Conservation (phyloP, 164 flowering plant species). For the Akebia trifoliata region DNA sequence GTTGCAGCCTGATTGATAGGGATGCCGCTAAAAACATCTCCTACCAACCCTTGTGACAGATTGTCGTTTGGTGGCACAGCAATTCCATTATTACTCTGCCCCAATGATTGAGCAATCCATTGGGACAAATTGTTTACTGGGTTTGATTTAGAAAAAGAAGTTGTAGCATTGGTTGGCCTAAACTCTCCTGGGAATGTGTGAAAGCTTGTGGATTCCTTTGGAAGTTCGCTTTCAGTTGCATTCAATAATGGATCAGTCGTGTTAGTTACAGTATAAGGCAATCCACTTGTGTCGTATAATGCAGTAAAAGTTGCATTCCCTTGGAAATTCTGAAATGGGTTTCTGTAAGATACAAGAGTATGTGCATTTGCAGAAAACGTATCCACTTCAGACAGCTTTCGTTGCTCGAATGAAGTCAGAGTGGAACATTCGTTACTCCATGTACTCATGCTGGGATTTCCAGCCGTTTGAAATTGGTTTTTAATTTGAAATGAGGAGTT, state of each 20-base stretch:
- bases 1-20: conserved; percentile 20
- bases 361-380: conserved; percentile 15
- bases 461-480: conserved; percentile 13
- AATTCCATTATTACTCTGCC: conserved; percentile 17
- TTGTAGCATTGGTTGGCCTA: conserved; percentile 12
- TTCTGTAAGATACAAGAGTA: conserved; percentile 10
- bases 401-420: conserved; percentile 33
- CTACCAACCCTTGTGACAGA: conserved; percentile 18
- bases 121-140: conserved; percentile 29
- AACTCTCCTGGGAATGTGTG: conserved; percentile 17
- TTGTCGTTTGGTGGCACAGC: conserved; percentile 14
- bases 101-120: conserved; percentile 32
- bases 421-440: conserved; percentile 30
- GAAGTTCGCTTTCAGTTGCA: conserved; percentile 21
- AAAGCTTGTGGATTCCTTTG: conserved; percentile 15
- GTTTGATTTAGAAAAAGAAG: conserved; percentile 15
- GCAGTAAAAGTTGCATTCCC: conserved; percentile 14
- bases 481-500: conserved; percentile 12
- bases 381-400: conserved; percentile 22
- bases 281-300: conserved; percentile 12
- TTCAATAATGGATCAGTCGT: conserved; percentile 11
- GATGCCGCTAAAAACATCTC: conserved; percentile 8
- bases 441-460: conserved; percentile 26
- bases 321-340: conserved; percentile 11
- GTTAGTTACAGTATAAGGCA: conserved; percentile 1